Evolutionary conservation across 164 flowering plant genomes (phyloP), one percentile per base, ranked within the genome.

Genomic region (Liquidambar formosana): DNA sequence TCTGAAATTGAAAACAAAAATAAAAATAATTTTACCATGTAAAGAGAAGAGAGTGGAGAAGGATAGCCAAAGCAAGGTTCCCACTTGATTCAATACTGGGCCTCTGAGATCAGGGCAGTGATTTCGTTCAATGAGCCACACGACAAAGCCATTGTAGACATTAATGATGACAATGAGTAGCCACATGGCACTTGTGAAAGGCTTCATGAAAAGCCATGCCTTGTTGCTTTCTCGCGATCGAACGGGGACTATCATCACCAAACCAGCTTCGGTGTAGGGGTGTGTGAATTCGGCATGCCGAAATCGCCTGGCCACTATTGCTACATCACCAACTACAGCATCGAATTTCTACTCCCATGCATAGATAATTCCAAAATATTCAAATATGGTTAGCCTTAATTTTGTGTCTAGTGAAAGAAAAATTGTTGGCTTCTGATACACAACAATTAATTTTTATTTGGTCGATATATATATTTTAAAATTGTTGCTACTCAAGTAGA

Each of bases 261-360:
- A 56, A 8, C 84, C 83, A 15, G 85, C 19, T 57, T 81, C 83
- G 0, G 74, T 28, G 33, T 75, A 81, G 11, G 88, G 82, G 25
- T 75, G 81, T 13, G 85, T 70, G 74, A 84, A 84, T 23, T 82
- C 81, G 10, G 71, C 86, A 28, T 77, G 66, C 8, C 44, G 43
- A 12, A 46, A 75, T 22, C 88, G 68, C 4, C 61, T 15, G 19
- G 80, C 67, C 41, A 74, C 9, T 47, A 84, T 78, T 8, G 75
- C 61, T 8, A 71, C 71, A 63, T 84, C 88, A 5, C 85, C 88
- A 19, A 82, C 78, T 3, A 57, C 80, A 25, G 80, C 84, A 74
- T 80, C 85, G 26, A 78, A 80, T 0, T 59, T 58, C 83, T 84
- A 54, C 23, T 48, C 48, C 41, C 41, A 33, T 33, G 41, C 41